phyloP scores from a whole-genome alignment of 441 rosid species.

The Erodium moschatum region DNA sequence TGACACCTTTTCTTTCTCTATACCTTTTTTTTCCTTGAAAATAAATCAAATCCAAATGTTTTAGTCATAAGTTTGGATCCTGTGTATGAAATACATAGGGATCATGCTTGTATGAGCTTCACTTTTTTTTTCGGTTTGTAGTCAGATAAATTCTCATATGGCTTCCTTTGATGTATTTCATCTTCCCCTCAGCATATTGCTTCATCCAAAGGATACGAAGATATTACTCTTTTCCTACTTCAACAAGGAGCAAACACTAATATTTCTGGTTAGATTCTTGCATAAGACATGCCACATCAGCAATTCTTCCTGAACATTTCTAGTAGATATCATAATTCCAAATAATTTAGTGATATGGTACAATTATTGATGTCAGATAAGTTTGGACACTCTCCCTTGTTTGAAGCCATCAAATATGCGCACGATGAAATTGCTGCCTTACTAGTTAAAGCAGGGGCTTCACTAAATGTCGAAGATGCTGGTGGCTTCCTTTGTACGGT shows the following conservation, averaged over 20 bases:
- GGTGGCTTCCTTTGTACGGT: conserved; percentile 61
- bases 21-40: too few relatives aligned
- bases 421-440: conserved; percentile 51
- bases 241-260: conserved; percentile 49
- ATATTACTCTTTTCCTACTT: conserved; percentile 55
- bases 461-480: conserved; percentile 51
- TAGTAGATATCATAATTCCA: neutral
- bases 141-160: neutral
- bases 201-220: conserved; percentile 75
- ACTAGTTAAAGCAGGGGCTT: conserved; percentile 63
- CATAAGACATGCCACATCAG: neutral
- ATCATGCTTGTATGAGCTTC: neutral
- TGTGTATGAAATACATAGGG: too few relatives aligned
- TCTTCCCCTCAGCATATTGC: conserved; percentile 65
- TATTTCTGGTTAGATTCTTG: conserved; percentile 44
- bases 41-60: too few relatives aligned
- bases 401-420: conserved; percentile 75
- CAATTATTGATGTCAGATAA: conserved; percentile 40
- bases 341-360: neutral
- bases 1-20: too few relatives aligned
- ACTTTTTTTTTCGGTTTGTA: neutral
- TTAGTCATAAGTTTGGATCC: too few relatives aligned
- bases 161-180: neutral
- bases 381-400: conserved; percentile 74
- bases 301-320: neutral